Evolutionary conservation across 805 yeast genomes (phyloP).

Genomic region (Nakazawaea ernobii): DNA sequence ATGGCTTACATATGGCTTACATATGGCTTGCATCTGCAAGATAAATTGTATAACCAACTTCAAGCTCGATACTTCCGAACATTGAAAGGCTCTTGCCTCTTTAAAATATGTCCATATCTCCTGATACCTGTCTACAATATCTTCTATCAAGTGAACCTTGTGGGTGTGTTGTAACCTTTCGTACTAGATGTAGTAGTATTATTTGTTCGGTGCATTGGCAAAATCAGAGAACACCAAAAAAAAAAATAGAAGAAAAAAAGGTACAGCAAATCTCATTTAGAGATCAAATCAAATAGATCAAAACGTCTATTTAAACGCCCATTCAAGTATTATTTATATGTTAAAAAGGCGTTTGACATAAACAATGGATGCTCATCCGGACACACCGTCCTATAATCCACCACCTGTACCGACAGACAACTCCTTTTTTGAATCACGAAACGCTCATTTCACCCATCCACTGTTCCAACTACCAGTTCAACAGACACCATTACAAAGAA

Average conservation of each 20-base stretch:
- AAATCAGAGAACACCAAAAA: not conserved
- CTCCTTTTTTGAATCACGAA: not conserved
- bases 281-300: no score
- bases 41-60: no score
- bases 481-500: not conserved
- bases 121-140: no score
- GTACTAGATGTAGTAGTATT: no score
- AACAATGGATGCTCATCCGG: constrained; percentile 1
- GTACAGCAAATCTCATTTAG: not conserved
- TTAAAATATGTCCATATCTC: no score
- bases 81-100: no score
- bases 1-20: no score
- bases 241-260: not conserved
- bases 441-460: not conserved
- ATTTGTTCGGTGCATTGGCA: no score
- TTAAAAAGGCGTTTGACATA: not conserved
- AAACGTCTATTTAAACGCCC: not conserved
- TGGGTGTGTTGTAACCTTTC: no score
- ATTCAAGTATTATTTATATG: not conserved
- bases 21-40: no score
- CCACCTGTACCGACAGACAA: not conserved
- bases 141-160: no score
- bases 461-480: not conserved
- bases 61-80: no score
- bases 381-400: not conserved